Conservation (phyloP, 2,329 filamentous ascomycete species). For the Aspergillus sp. region DNA sequence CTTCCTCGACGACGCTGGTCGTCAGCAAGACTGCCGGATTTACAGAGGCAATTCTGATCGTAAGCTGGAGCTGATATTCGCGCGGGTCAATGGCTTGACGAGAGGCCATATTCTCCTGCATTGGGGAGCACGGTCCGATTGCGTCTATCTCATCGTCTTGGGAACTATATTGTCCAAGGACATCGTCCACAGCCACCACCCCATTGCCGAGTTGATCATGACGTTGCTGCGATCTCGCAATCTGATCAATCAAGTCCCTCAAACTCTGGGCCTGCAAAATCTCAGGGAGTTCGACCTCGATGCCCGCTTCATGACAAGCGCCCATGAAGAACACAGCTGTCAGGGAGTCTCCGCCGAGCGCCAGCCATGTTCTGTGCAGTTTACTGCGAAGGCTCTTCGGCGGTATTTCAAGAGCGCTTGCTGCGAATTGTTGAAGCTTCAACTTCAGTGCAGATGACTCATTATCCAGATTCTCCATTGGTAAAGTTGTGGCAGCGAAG, state of each 20-base stretch:
- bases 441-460: background rate
- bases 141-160: background rate
- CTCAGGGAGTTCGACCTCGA: background rate
- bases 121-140: background rate
- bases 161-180: background rate
- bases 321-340: background rate
- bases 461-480: background rate
- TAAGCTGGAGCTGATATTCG: background rate
- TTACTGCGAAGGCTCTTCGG: background rate
- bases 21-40: background rate
- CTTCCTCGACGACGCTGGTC: background rate
- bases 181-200: background rate
- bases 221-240: background rate
- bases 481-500: no score
- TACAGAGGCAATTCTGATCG: background rate
- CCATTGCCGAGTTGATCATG: background rate
- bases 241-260: background rate
- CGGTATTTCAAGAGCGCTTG: background rate
- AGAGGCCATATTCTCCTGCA: background rate
- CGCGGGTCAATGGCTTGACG: background rate
- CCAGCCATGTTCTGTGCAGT: background rate
- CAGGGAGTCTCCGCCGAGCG: background rate
- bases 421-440: background rate
- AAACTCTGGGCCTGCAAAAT: background rate
- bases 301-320: background rate